Evolutionary conservation across 345 rosid species (phyloP).

Genomic region (Murraya koenigii): DNA sequence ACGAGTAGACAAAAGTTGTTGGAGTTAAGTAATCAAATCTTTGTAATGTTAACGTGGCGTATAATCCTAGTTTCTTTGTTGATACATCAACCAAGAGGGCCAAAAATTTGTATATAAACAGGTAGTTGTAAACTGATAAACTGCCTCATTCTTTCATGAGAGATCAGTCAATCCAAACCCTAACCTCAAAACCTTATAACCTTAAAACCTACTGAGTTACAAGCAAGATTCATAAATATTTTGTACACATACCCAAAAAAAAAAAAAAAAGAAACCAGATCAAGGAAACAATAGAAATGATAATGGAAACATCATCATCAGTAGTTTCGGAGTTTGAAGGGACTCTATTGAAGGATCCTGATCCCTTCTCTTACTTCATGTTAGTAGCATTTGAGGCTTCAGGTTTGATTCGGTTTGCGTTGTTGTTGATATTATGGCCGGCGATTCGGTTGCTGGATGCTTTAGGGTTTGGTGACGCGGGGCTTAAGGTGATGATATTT

Average conservation of each 20-base stretch:
- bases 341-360: conserved; percentile 51
- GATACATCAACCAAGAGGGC: conserved; percentile 29
- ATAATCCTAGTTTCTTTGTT: conserved; percentile 31
- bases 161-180: conserved; percentile 44
- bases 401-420: conserved; percentile 65
- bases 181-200: conserved; percentile 13
- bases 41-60: conserved; percentile 41
- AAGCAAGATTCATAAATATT: conserved; percentile 6
- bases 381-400: conserved; percentile 85
- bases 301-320: conserved; percentile 47
- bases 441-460: conserved; percentile 48
- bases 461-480: conserved; percentile 42
- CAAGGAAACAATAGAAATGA: not conserved
- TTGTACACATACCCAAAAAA: not conserved
- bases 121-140: conserved; percentile 70
- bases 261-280: not conserved
- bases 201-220: conserved; percentile 6
- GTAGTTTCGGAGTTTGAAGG: conserved; percentile 86
- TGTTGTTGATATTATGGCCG: conserved; percentile 64
- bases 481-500: conserved; percentile 66
- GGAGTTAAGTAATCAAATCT: conserved; percentile 69
- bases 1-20: conserved; percentile 40
- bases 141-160: conserved; percentile 42
- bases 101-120: not conserved
- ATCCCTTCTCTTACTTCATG: conserved; percentile 85